These are phyloP conservation scores for Neostapfia colusana DNA, from an alignment of 176 grass and related monocot genomes.

Conservation along the genomic window DNA sequence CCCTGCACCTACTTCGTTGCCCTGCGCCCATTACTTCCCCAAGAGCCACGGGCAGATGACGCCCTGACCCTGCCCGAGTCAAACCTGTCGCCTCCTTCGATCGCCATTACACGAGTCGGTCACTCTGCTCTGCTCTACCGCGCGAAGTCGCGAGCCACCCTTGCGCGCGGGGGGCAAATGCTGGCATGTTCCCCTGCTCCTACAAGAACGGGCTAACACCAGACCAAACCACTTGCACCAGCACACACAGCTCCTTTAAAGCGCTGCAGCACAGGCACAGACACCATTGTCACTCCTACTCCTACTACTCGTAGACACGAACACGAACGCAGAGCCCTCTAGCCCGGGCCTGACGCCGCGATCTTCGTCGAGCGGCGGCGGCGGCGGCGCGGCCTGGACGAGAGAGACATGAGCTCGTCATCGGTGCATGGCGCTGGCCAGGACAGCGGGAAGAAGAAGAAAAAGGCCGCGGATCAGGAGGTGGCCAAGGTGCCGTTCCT, in stretches of 20 bases:
- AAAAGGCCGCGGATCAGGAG: constrained; percentile 11
- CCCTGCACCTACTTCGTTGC: constrained; percentile 1
- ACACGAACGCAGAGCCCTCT: background rate
- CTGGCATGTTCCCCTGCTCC: background rate
- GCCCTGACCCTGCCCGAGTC: background rate
- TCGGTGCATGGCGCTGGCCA: constrained; percentile 35
- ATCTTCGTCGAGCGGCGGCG: constrained; percentile 9
- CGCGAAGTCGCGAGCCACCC: too few relatives aligned
- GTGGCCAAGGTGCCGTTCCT: constrained; percentile 75
- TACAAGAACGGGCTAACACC: background rate
- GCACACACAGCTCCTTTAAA: constrained; percentile 19
- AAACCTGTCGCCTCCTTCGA: constrained; percentile 10
- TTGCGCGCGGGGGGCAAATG: background rate
- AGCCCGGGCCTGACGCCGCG: background rate
- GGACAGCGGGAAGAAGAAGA: background rate
- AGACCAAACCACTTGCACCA: background rate
- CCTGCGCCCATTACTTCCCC: background rate
- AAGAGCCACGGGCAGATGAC: background rate
- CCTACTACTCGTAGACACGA: too few relatives aligned
- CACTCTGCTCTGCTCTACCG: background rate
- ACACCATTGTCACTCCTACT: background rate
- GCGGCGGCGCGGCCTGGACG: background rate
- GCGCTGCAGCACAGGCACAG: background rate
- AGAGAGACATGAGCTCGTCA: constrained; percentile 35
- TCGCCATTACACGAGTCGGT: constrained; percentile 2